phyloP scores from a whole-genome alignment of 2,329 filamentous ascomycete species.

The Emericellopsis atlantica region DNA sequence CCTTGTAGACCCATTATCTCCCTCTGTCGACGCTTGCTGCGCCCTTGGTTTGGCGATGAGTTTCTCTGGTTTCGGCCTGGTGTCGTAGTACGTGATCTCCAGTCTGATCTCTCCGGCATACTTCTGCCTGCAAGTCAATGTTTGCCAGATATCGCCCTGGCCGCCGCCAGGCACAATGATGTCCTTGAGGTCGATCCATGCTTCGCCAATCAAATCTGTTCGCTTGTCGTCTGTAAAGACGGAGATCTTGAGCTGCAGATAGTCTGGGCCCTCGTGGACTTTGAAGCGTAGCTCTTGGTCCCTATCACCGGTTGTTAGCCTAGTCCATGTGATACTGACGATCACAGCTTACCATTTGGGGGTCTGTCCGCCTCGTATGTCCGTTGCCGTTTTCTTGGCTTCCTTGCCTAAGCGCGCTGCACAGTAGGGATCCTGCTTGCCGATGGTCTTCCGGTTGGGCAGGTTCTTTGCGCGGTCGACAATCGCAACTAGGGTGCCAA shows the following conservation, averaged over 20 bases:
- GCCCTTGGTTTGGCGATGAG: slow-evolving; percentile 39
- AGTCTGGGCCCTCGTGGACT: slow-evolving; percentile 93
- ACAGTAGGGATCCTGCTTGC: slow-evolving; percentile 97
- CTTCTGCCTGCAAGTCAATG: slow-evolving; percentile 76
- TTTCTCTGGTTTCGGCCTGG: slow-evolving; percentile 69
- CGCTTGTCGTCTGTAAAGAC: slow-evolving; percentile 98
- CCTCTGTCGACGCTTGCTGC: slow-evolving; percentile 19
- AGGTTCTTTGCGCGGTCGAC: slow-evolving; percentile 94
- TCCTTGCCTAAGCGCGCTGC: slow-evolving; percentile 89
- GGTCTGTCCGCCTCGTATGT: slow-evolving; percentile 88
- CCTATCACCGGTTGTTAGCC: slow-evolving; percentile 37
- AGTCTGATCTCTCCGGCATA: slow-evolving; percentile 92
- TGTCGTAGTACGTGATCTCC: slow-evolving; percentile 94
- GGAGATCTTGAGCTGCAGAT: slow-evolving; percentile 88
- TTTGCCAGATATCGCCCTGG: slow-evolving; percentile 91
- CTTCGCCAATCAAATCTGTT: slow-evolving; percentile 91
- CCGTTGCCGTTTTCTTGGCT: slow-evolving; percentile 92
- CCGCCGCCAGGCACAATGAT: slow-evolving; percentile 79
- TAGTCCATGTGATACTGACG: neutral
- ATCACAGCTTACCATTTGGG: slow-evolving; percentile 65
- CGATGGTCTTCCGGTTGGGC: slow-evolving; percentile 92
- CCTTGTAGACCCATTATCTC: slow-evolving; percentile 26
- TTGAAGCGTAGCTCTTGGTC: slow-evolving; percentile 94
- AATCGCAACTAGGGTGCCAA: slow-evolving; percentile 84
- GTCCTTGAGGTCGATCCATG: slow-evolving; percentile 71